Conservation (phyloP, 345 rosid genomes). For the Eucalyptus tenuipes region DNA sequence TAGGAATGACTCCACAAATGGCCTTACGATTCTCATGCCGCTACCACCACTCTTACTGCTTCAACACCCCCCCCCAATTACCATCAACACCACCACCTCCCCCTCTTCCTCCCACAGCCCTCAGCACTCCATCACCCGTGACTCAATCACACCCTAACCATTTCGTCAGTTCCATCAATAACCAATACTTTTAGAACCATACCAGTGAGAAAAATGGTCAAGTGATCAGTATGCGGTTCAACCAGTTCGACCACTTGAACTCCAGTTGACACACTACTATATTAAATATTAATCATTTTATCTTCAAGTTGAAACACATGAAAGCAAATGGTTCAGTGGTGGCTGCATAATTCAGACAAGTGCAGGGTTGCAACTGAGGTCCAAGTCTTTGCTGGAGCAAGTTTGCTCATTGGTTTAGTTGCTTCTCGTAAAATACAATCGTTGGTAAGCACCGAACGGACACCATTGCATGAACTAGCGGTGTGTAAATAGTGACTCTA, state of each 20-base stretch:
- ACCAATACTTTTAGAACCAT: background rate
- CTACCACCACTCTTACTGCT: background rate
- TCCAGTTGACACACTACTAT: background rate
- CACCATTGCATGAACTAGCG: background rate
- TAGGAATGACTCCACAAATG: background rate
- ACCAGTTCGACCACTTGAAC: background rate
- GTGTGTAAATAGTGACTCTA: background rate
- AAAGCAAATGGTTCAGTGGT: background rate
- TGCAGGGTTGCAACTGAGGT: background rate
- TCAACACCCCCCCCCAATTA: background rate
- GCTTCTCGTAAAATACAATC: background rate
- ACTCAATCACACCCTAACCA: background rate
- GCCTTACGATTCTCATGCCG: background rate
- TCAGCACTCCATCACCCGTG: background rate
- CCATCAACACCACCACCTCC: background rate
- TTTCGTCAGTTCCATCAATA: background rate
- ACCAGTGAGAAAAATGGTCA: background rate
- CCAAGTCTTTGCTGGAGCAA: background rate
- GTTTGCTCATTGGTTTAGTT: background rate
- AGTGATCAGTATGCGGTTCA: background rate
- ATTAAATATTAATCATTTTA: background rate
- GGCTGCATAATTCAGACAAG: background rate
- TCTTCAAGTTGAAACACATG: background rate
- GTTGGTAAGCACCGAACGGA: background rate
- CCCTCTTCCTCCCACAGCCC: background rate